Conservation (phyloP, 2,329 filamentous ascomycete genomes). For the Fusarium pilosicola region DNA sequence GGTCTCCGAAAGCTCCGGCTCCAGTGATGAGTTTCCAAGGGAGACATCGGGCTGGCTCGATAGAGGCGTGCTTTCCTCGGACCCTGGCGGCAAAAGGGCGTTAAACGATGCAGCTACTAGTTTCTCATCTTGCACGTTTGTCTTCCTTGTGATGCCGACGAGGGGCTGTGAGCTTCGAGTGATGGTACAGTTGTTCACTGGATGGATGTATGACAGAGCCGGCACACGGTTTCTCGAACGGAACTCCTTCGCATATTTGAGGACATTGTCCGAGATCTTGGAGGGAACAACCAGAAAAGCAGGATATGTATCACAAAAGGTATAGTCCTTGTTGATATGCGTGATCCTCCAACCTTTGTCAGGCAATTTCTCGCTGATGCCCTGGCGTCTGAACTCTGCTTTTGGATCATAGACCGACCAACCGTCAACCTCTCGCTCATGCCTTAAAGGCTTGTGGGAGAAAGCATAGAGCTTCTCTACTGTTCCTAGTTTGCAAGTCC, state of each 20-base stretch:
- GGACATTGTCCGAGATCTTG: constrained; percentile 93
- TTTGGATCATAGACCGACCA: constrained; percentile 88
- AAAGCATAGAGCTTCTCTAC: constrained; percentile 95
- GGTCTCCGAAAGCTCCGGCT: constrained; percentile 66
- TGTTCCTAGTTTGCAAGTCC: constrained; percentile 83
- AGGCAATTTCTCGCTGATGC: constrained; percentile 81
- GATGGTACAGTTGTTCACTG: constrained; percentile 95
- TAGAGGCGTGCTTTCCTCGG: constrained; percentile 49
- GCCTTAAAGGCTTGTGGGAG: constrained; percentile 77
- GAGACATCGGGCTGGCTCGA: constrained; percentile 63
- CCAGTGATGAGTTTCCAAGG: constrained; percentile 46
- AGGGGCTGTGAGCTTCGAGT: constrained; percentile 93
- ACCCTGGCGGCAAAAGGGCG: constrained; percentile 47
- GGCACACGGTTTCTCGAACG: constrained; percentile 91
- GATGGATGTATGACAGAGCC: constrained; percentile 92
- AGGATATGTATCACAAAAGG: constrained; percentile 93
- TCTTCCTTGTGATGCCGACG: constrained; percentile 84
- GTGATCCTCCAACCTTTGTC: constrained; percentile 90
- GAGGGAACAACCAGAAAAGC: constrained; percentile 84
- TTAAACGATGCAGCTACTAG: constrained; percentile 91
- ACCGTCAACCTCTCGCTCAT: constrained; percentile 79
- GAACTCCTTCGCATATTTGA: constrained; percentile 92
- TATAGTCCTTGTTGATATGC: constrained; percentile 88
- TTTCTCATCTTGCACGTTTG: constrained; percentile 95
- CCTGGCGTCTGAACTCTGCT: constrained; percentile 87